Conservation (phyloP, 192 early-diverging fungal genomes). For the Kappamyces sp. region DNA sequence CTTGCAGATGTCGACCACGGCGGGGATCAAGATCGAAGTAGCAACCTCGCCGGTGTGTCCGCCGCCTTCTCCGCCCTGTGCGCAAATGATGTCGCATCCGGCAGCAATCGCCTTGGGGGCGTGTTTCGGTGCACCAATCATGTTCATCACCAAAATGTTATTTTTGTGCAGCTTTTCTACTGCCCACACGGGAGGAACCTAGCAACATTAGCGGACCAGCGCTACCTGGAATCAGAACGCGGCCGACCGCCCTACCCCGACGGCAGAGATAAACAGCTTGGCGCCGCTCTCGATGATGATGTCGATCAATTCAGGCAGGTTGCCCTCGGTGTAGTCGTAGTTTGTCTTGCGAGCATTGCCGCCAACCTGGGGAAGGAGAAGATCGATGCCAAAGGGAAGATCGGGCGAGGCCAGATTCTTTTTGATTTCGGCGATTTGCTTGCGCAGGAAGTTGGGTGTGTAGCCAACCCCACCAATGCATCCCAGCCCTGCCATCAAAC, state of each 20-base stretch:
- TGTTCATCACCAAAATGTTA: slow-evolving; percentile 44
- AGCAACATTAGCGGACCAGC: too few species aligned
- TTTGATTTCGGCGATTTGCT: slow-evolving; percentile 29
- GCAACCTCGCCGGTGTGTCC: slow-evolving; percentile 39
- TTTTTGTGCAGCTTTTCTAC: slow-evolving; percentile 43
- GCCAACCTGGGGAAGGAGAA: slow-evolving; percentile 43
- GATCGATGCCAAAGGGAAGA: slow-evolving; percentile 37
- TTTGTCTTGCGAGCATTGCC: slow-evolving; percentile 42
- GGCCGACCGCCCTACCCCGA: slow-evolving; percentile 19
- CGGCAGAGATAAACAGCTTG: slow-evolving; percentile 42
- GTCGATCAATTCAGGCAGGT: slow-evolving; percentile 43
- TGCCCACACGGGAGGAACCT: slow-evolving; percentile 35
- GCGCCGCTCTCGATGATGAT: slow-evolving; percentile 33
- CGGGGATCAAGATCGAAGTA: slow-evolving; percentile 35
- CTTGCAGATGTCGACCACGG: slow-evolving; percentile 39
- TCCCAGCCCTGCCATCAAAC: slow-evolving; percentile 35
- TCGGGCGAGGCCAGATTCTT: neutral
- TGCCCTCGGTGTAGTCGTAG: slow-evolving; percentile 45
- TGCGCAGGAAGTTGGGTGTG: slow-evolving; percentile 30
- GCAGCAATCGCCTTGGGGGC: slow-evolving; percentile 34
- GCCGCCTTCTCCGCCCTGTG: slow-evolving; percentile 43
- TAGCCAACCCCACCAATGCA: slow-evolving; percentile 19
- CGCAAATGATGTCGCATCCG: slow-evolving; percentile 43
- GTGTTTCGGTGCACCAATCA: slow-evolving; percentile 45
- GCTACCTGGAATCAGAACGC: too few species aligned